Evolutionary conservation across 2,329 filamentous ascomycete genomes (phyloP).

Genomic region (Ramularia endophylla): DNA sequence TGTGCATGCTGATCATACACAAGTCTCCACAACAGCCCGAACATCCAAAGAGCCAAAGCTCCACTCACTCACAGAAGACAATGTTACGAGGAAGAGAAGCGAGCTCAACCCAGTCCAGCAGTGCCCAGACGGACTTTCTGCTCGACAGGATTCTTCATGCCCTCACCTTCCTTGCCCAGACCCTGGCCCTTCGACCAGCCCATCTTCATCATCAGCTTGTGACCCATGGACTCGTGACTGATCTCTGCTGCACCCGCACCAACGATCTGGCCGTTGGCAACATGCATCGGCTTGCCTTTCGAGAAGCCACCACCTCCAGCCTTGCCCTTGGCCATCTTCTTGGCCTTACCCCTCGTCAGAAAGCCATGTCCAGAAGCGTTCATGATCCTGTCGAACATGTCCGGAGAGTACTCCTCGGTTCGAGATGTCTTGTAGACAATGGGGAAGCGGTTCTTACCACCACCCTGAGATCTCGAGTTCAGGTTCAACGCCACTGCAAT

Average conservation of each 20-base stretch:
- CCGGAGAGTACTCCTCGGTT: conserved; percentile 56
- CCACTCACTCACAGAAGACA: conserved; percentile 4
- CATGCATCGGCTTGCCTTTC: conserved; percentile 40
- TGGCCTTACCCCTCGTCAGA: conserved; percentile 32
- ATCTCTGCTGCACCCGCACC: conserved; percentile 81
- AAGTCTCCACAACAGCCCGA: too few species aligned
- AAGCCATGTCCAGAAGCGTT: conserved; percentile 42
- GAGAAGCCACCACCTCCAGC: conserved; percentile 33
- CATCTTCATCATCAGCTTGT: conserved; percentile 92
- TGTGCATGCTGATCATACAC: too few species aligned
- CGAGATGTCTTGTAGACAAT: conserved; percentile 67
- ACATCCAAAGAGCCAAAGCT: too few species aligned
- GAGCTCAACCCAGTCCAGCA: conserved; percentile 63
- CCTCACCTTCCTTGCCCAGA: conserved; percentile 74
- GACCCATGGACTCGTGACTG: conserved; percentile 73
- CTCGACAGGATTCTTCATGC: conserved; percentile 76
- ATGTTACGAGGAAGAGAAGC: background rate
- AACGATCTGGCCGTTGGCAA: conserved; percentile 81
- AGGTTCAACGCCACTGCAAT: conserved; percentile 69
- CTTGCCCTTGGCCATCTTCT: conserved; percentile 35
- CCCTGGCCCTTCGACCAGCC: conserved; percentile 86
- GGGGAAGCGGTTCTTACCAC: conserved; percentile 66
- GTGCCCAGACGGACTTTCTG: conserved; percentile 84
- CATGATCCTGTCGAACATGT: conserved; percentile 43
- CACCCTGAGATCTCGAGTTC: conserved; percentile 77